phyloP scores from a whole-genome alignment of 805 yeast species.

The Lachancea sp. region DNA sequence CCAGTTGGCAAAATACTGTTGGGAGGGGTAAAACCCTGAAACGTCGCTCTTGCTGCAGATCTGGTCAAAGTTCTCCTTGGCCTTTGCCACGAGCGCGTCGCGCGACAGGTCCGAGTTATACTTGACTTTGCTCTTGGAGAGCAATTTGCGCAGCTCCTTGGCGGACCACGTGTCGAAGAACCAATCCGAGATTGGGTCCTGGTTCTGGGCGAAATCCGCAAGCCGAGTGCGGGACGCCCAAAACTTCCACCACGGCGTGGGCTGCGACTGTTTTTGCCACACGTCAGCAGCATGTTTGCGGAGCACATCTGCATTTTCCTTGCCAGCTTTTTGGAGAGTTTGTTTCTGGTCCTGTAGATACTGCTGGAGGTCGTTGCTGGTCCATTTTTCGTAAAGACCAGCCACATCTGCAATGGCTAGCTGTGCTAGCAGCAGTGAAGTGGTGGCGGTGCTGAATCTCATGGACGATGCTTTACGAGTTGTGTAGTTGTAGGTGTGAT shows the following conservation, averaged over 20 bases:
- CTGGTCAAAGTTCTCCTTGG: conserved; percentile 37
- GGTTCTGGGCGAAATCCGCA: conserved; percentile 4
- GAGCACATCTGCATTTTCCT: conserved; percentile 21
- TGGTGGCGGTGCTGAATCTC: neutral
- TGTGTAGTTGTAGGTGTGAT: too few relatives aligned
- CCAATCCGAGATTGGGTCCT: conserved; percentile 36
- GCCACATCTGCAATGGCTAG: conserved; percentile 9
- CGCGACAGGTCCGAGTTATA: conserved; percentile 26
- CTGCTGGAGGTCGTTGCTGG: conserved; percentile 30
- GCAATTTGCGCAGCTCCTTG: conserved; percentile 30
- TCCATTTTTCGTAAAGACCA: conserved; percentile 28
- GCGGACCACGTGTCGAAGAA: conserved; percentile 44
- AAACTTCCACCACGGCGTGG: conserved; percentile 30
- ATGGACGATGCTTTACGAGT: too few relatives aligned
- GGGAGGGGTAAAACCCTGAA: conserved; percentile 45
- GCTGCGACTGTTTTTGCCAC: conserved; percentile 19
- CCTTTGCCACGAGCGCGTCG: conserved; percentile 39
- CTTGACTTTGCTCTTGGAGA: conserved; percentile 32
- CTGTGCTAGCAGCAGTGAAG: conserved; percentile 3
- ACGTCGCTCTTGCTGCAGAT: conserved; percentile 34
- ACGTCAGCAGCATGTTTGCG: conserved; percentile 20
- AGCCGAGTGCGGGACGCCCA: conserved; percentile 16
- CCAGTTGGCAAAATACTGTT: conserved; percentile 52
- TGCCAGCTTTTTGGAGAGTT: conserved; percentile 16
- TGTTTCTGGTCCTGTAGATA: conserved; percentile 32